Evolutionary conservation across 1,139 yeast species (phyloP), one percentile per base, ranked within the genome.

Genomic region (Kodamaea alishanica): DNA sequence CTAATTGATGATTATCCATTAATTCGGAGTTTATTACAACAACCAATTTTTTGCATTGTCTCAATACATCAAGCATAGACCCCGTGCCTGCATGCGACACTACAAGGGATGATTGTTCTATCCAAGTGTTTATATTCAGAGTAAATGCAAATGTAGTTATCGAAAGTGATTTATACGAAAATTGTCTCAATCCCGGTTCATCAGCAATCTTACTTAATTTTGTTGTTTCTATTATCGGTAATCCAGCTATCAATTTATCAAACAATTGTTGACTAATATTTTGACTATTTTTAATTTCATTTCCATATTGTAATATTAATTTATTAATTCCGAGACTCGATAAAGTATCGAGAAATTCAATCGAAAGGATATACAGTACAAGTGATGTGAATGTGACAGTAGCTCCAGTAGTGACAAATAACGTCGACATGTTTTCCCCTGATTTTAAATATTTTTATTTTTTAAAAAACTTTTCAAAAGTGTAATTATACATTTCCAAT

Each of bases 1-100:
- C 95, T 24, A 62, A 52, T 59, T 92, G 97, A 58, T 92, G 98
- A 56, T 88, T 86, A 54, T 87, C 87, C 90, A 87, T 84, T 15
- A 92, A 69, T 5, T 57, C 48, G 8, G 75, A 71, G 58, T 92
- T 92, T 7, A 81, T 77, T 26, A 88, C 83, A 5, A 84, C 92
- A 2, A 90, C 64, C 40, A 90, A 63, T 12, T 74, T 77, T 52
- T 77, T 79, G 3, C 63, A 44, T 26, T 67, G 58, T 20, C 90
- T 67, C 28, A 88, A 61, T 0, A 86, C 74, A 52, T 92, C 98
- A 15, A 92, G 60, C 7, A 92, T 85, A 0, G 96, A 85, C 1
- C 98, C 98, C 0, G 97, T 87, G 2, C 94, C 97, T 0, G 96
- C 97, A 58, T 92, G 97, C 1, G 96, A 81, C 8, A 92, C 72